Percentiles rank a stretch among this genome's conserved stretches.
These are phyloP conservation scores for Corymbia citriodora DNA, from an alignment of 441 rosid species.

Conservation along the genomic window DNA sequence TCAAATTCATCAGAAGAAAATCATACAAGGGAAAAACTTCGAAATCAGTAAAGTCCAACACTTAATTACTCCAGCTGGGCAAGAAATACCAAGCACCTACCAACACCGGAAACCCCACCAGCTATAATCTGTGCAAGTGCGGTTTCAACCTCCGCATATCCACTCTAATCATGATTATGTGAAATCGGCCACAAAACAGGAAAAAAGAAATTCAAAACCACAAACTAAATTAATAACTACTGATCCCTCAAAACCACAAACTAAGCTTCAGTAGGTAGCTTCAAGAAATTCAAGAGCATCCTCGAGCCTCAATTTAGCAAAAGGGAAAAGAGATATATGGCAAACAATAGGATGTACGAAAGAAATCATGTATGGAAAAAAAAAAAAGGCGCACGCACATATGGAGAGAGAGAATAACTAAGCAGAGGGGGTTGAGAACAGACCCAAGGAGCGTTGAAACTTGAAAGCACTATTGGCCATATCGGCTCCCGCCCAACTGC, in stretches of 20 bases:
- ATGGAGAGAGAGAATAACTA: not conserved
- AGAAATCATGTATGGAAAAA: not conserved
- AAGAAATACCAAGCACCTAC: not conserved
- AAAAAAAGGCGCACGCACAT: not conserved
- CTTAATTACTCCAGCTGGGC: not conserved
- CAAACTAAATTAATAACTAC: not conserved
- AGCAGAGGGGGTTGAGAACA: not conserved
- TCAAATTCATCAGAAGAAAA: not conserved
- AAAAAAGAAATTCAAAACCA: not conserved
- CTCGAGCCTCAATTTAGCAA: not conserved
- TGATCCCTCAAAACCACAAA: not conserved
- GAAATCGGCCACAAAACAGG: not conserved
- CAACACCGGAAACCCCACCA: not conserved
- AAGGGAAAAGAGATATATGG: not conserved
- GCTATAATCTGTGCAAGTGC: not conserved
- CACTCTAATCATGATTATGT: not conserved
- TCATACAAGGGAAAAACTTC: not conserved
- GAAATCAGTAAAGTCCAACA: not conserved
- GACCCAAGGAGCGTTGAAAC: conserved; percentile 54
- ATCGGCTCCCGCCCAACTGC: conserved; percentile 10
- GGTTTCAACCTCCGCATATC: not conserved
- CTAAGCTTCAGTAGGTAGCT: not conserved
- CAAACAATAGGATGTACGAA: not conserved
- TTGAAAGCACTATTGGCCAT: conserved; percentile 57
- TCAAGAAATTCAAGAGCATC: not conserved